These are phyloP conservation scores for Arthrobotrys sphaeroides DNA, from an alignment of 2,329 filamentous ascomycete species.

Conservation along the genomic window DNA sequence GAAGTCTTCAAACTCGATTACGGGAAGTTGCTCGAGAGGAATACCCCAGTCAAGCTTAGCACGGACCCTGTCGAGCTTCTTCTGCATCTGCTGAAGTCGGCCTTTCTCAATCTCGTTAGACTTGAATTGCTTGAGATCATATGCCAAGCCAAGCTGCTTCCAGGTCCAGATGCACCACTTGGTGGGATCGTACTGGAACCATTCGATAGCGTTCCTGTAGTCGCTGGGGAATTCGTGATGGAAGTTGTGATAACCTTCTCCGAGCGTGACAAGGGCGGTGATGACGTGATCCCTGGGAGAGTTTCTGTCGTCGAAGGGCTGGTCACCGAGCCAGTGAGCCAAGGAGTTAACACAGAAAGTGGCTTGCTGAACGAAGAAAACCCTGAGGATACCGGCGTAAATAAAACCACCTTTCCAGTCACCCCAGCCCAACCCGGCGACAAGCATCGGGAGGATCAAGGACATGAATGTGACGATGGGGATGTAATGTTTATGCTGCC, in stretches of 20 bases:
- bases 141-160: constrained; percentile 85
- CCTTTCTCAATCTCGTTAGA: constrained; percentile 93
- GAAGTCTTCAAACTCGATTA: constrained; percentile 87
- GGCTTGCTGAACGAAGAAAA: constrained; percentile 90
- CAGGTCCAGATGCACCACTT: constrained; percentile 88
- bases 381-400: constrained; percentile 83
- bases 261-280: constrained; percentile 83
- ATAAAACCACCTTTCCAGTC: constrained; percentile 84
- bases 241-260: constrained; percentile 94
- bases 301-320: constrained; percentile 93
- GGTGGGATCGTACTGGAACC: constrained; percentile 91
- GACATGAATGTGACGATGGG: constrained; percentile 81
- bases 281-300: constrained; percentile 87
- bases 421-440: constrained; percentile 80
- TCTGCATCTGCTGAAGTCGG: constrained; percentile 85
- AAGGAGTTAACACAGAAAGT: constrained; percentile 94
- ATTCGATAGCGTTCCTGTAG: constrained; percentile 90
- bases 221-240: constrained; percentile 94
- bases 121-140: constrained; percentile 89
- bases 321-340: constrained; percentile 89
- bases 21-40: constrained; percentile 83
- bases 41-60: constrained; percentile 84
- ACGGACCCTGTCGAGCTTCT: constrained; percentile 91
- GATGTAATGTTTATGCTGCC: constrained; percentile 87
- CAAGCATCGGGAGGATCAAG: constrained; percentile 76